Conservation (phyloP, 805 yeast genomes). For the Candida boleticola region DNA sequence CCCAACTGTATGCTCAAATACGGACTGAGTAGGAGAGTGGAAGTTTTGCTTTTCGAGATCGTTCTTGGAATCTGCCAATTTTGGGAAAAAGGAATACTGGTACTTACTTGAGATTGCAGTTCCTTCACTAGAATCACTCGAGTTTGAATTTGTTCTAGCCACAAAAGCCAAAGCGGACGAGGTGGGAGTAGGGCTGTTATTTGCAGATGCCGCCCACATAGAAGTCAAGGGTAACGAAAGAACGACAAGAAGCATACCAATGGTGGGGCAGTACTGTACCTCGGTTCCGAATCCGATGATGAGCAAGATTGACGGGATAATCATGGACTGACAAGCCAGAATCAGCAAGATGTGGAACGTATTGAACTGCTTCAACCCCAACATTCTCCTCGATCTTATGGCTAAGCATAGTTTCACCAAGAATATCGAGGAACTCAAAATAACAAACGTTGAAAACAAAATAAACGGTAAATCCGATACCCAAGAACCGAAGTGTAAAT, state of each 20-base stretch:
- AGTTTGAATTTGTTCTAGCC: conserved; percentile 1
- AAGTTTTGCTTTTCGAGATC: too few species aligned
- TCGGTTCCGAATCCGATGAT: conserved; percentile 49
- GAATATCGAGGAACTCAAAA: conserved; percentile 59
- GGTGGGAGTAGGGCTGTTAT: conserved; percentile 35
- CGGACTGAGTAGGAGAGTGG: too few species aligned
- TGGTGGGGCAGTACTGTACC: conserved; percentile 37
- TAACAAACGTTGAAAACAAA: conserved; percentile 67
- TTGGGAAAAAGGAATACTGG: not conserved
- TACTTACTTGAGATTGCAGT: not conserved
- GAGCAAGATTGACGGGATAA: conserved; percentile 71
- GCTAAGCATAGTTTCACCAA: conserved; percentile 67
- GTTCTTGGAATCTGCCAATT: too few species aligned
- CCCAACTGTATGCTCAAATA: too few species aligned
- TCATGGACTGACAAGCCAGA: conserved; percentile 78
- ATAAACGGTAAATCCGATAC: conserved; percentile 55
- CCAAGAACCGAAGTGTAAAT: conserved; percentile 22
- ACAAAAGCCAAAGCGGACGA: conserved; percentile 14
- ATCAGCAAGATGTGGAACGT: conserved; percentile 77
- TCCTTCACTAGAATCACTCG: not conserved
- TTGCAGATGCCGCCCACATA: conserved; percentile 81
- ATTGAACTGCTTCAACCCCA: conserved; percentile 83
- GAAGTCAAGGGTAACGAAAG: conserved; percentile 79
- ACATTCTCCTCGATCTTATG: conserved; percentile 63
- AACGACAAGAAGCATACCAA: conserved; percentile 62